Conservation (phyloP, 2,329 filamentous ascomycete species). For the Ilyonectria robusta region DNA sequence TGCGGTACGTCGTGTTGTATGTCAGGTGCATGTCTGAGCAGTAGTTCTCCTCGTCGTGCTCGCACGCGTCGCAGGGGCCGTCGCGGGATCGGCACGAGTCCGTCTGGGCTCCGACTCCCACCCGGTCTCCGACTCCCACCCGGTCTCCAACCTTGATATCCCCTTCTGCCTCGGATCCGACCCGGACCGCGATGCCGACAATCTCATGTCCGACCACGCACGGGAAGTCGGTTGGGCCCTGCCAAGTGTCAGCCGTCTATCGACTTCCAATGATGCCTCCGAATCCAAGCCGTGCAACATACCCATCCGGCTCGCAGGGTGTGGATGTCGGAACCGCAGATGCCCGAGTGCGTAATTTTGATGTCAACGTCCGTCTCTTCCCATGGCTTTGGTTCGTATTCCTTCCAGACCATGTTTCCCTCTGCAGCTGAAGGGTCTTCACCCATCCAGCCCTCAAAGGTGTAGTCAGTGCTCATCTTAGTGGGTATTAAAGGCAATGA, state of each 20-base stretch:
- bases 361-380: constrained; percentile 77
- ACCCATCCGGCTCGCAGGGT: constrained; percentile 69
- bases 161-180: constrained; percentile 63
- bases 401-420: constrained; percentile 68
- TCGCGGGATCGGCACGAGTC: constrained; percentile 76
- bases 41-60: constrained; percentile 77
- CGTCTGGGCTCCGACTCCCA: constrained; percentile 78
- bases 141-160: constrained; percentile 72
- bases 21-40: constrained; percentile 73
- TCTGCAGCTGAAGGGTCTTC: constrained; percentile 56
- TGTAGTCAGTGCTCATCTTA: constrained; percentile 22
- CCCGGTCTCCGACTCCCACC: too few relatives aligned
- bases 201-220: constrained; percentile 77
- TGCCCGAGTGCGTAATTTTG: constrained; percentile 74
- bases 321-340: constrained; percentile 76
- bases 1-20: constrained; percentile 70
- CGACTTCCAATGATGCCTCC: neutral
- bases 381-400: constrained; percentile 76
- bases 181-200: constrained; percentile 68
- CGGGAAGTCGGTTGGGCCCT: constrained; percentile 51
- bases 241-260: constrained; percentile 17
- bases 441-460: constrained; percentile 60
- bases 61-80: constrained; percentile 60
- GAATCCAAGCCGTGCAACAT: constrained; percentile 22
- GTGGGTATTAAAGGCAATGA: neutral